Conservation (phyloP, 139 green algal genomes). For the Pseudopediastrum boryanum region DNA sequence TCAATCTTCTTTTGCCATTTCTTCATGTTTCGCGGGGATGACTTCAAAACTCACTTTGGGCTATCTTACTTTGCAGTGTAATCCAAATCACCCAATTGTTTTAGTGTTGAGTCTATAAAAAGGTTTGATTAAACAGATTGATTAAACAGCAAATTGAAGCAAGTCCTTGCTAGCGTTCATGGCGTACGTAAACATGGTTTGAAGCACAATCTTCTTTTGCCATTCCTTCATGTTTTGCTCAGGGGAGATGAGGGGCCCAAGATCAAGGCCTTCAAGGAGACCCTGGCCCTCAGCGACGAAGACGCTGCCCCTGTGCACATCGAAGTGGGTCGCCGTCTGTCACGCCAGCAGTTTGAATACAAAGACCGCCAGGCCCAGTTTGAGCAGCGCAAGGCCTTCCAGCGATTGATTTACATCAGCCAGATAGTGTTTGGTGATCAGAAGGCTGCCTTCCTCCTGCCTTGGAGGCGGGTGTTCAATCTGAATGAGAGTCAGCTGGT, state of each 20-base stretch:
- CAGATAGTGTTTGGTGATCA: constrained; percentile 85
- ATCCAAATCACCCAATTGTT: no score
- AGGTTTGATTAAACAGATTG: no score
- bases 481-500: constrained; percentile 85
- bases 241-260: constrained; percentile 72
- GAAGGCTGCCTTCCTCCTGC: constrained; percentile 91
- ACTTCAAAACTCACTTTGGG: no score
- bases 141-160: no score
- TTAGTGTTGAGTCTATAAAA: no score
- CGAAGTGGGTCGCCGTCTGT: constrained; percentile 58
- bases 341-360: constrained; percentile 34
- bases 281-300: constrained; percentile 87
- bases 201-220: neutral
- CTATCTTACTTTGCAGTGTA: no score
- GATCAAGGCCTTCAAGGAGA: constrained; percentile 80
- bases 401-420: constrained; percentile 97
- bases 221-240: neutral
- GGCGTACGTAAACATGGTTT: no score
- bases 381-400: constrained; percentile 86
- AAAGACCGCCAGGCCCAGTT: constrained; percentile 58
- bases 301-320: constrained; percentile 94
- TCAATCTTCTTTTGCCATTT: neutral
- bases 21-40: neutral
- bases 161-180: neutral
- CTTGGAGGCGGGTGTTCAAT: constrained; percentile 91